A percentile compares a stretch with the other conserved stretches of the same genome.
Evolutionary conservation across 2,329 filamentous ascomycete genomes (phyloP).

Genomic region (Aspergillus phoenicis): DNA sequence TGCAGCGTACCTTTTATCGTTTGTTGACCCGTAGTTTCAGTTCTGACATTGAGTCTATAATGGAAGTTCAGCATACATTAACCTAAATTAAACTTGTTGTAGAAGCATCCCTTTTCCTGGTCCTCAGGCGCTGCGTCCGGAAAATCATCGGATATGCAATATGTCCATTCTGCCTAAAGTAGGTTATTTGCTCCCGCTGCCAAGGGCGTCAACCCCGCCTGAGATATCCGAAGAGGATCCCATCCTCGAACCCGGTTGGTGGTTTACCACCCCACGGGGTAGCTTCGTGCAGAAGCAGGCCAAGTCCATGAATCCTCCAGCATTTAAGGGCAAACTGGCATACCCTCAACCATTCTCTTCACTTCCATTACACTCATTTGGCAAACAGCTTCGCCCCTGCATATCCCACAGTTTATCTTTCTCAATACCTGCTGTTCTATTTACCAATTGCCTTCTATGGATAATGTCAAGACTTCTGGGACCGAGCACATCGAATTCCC

Average conservation of each 20-base stretch:
- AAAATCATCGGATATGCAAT: background rate
- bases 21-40: too few species aligned
- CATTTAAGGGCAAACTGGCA: background rate
- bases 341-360: background rate
- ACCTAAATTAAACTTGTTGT: background rate
- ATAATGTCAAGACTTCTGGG: background rate
- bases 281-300: background rate
- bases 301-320: background rate
- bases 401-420: background rate
- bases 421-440: background rate
- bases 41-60: too few species aligned
- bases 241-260: background rate
- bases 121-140: background rate
- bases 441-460: background rate
- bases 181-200: background rate
- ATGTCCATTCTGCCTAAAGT: background rate
- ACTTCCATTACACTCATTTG: background rate
- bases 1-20: too few species aligned
- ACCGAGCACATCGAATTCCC: background rate
- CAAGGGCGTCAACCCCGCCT: background rate
- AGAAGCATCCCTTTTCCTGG: background rate
- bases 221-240: background rate
- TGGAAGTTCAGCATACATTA: too few species aligned
- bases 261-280: background rate
- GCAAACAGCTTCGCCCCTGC: background rate